Conservation (phyloP, 2,329 filamentous ascomycete genomes). For the Fusarium redolens region DNA sequence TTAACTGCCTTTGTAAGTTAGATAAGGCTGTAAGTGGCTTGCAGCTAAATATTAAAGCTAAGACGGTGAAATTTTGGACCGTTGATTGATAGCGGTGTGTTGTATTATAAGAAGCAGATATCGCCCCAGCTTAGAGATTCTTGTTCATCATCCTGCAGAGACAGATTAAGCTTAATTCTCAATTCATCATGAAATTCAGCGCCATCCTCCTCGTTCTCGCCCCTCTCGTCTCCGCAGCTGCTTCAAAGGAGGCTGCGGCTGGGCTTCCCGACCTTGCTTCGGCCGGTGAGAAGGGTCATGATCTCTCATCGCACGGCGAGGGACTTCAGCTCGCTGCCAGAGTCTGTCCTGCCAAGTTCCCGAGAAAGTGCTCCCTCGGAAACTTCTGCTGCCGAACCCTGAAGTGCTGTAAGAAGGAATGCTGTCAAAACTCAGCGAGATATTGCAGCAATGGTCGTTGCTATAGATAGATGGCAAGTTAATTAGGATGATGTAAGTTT, state of each 20-base stretch:
- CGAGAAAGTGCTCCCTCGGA: constrained; percentile 15
- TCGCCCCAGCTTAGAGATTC: fast-evolving
- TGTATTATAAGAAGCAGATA: constrained; percentile 1
- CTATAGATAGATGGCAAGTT: neutral
- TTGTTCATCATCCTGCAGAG: neutral
- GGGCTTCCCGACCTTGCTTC: constrained; percentile 21
- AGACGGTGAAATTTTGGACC: constrained; percentile 15
- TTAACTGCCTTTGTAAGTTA: neutral
- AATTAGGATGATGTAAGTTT: neutral
- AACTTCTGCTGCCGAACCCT: constrained; percentile 26
- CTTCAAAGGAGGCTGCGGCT: constrained; percentile 6
- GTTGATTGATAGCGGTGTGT: neutral
- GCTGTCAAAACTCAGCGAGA: constrained; percentile 21
- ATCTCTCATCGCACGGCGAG: neutral
- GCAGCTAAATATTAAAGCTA: neutral
- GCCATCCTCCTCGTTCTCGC: constrained; percentile 3
- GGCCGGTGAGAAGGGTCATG: constrained; percentile 1
- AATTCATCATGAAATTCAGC: constrained; percentile 21
- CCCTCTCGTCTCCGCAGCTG: constrained; percentile 13
- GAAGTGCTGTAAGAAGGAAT: constrained; percentile 30
- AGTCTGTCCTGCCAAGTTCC: constrained; percentile 27
- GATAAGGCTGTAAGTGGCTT: neutral
- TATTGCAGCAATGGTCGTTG: constrained; percentile 28
- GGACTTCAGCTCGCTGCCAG: neutral
- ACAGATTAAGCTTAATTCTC: neutral